These are phyloP conservation scores for Gryganskiella cystojenkinii DNA, from an alignment of 192 early-diverging fungal genomes.

Conservation along the genomic window DNA sequence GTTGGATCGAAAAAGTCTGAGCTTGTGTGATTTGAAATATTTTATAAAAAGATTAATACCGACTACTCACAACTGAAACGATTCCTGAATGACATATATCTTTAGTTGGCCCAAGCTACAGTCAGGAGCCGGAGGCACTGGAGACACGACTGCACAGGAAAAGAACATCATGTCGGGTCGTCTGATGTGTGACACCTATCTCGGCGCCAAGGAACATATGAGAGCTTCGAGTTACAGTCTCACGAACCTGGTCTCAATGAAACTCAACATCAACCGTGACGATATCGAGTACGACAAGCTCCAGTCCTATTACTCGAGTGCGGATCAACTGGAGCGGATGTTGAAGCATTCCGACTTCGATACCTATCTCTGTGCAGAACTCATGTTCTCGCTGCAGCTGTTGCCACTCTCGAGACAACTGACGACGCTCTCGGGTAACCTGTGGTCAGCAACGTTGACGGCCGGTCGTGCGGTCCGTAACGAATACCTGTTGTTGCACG, in stretches of 20 bases:
- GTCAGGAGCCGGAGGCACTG: conserved; percentile 79
- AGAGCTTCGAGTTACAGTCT: conserved; percentile 88
- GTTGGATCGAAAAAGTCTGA: no score
- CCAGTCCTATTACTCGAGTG: conserved; percentile 71
- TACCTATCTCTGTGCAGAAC: conserved; percentile 76
- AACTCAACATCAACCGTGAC: conserved; percentile 82
- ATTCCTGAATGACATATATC: neutral
- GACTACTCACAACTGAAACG: neutral
- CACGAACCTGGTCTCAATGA: conserved; percentile 77
- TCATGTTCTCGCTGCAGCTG: conserved; percentile 92
- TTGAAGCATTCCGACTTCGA: conserved; percentile 87
- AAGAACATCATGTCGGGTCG: conserved; percentile 84
- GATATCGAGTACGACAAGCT: conserved; percentile 89
- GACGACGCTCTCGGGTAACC: conserved; percentile 93
- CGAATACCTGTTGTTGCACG: conserved; percentile 94
- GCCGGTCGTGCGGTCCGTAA: conserved; percentile 95
- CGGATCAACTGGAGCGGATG: conserved; percentile 72
- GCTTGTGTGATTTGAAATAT: neutral
- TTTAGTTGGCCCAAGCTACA: conserved; percentile 88
- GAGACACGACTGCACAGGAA: conserved; percentile 82
- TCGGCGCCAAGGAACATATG: conserved; percentile 87
- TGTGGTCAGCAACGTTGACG: conserved; percentile 93
- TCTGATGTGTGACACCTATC: conserved; percentile 93
- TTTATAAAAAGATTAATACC: neutral
- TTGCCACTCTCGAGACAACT: conserved; percentile 93